Evolutionary conservation across 352 stramenopile genomes (phyloP).

Genomic region (Phytophthora idaei): DNA sequence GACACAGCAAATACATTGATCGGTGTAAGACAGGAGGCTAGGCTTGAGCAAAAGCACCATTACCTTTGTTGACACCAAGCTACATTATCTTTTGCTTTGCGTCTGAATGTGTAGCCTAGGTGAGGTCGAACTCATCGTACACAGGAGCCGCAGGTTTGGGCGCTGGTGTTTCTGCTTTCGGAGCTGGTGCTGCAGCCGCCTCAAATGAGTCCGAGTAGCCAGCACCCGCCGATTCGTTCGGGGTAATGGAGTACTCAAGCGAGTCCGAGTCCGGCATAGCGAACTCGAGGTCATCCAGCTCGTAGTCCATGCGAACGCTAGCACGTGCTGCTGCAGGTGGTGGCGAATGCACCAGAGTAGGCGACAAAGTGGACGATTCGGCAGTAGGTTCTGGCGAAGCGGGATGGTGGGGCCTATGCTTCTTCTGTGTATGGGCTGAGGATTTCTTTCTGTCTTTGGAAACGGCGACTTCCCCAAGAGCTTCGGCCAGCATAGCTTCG

Average conservation of each 20-base stretch:
- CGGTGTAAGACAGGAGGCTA: background rate
- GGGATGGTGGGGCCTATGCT: constrained; percentile 3
- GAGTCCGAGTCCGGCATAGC: constrained; percentile 49
- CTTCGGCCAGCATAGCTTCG: constrained; percentile 37
- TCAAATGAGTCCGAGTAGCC: constrained; percentile 27
- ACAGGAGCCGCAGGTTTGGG: constrained; percentile 28
- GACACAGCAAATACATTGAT: constrained; percentile 25
- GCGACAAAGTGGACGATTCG: constrained; percentile 17
- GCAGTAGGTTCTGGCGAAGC: constrained; percentile 2
- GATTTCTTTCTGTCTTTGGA: constrained; percentile 28
- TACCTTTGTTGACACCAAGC: constrained; percentile 6
- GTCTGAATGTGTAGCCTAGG: constrained; percentile 39
- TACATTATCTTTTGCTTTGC: constrained; percentile 8
- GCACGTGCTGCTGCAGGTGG: constrained; percentile 22
- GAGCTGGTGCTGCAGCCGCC: constrained; percentile 14
- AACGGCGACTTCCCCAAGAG: constrained; percentile 37
- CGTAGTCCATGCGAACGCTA: constrained; percentile 55
- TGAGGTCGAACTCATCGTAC: constrained; percentile 82
- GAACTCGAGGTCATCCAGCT: constrained; percentile 74
- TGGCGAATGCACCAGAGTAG: constrained; percentile 20
- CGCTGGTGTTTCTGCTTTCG: constrained; percentile 23
- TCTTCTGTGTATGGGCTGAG: constrained; percentile 1
- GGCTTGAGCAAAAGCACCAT: constrained; percentile 20
- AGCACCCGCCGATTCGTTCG: constrained; percentile 14
- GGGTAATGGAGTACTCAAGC: constrained; percentile 40